phyloP scores from a whole-genome alignment of 2,329 filamentous ascomycete species.

The Xylaria sp. region DNA sequence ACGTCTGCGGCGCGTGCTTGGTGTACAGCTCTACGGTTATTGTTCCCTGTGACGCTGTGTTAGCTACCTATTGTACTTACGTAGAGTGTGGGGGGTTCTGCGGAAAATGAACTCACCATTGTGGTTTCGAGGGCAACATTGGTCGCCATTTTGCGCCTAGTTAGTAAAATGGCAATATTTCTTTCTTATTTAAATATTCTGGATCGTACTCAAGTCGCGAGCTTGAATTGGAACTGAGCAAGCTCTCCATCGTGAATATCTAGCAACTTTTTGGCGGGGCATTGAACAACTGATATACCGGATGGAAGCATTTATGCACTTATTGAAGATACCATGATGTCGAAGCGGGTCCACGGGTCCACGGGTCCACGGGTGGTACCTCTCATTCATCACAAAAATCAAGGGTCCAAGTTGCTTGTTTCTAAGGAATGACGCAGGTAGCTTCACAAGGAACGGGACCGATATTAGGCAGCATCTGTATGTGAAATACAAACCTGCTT shows the following conservation, averaged over 20 bases:
- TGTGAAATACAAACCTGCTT: not conserved
- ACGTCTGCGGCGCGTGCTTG: conserved; percentile 85
- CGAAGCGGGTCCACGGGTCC: no score
- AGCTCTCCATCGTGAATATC: not conserved
- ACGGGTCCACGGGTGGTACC: no score
- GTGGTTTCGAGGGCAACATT: conserved; percentile 83
- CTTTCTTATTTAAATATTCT: not conserved
- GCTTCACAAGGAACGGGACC: no score
- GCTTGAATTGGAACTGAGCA: conserved; percentile 11
- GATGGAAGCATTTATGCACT: not conserved
- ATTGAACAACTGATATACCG: no score
- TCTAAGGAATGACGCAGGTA: no score
- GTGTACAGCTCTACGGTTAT: conserved; percentile 91
- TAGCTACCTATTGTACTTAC: not conserved
- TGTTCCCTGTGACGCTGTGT: conserved; percentile 64
- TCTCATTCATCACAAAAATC: no score
- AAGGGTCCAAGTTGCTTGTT: no score
- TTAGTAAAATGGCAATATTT: not conserved
- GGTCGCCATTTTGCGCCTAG: conserved; percentile 66
- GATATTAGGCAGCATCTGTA: no score
- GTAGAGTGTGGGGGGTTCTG: conserved; percentile 4
- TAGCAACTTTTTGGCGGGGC: conserved; percentile 28
- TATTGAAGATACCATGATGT: not conserved
- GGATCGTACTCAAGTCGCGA: conserved; percentile 1
- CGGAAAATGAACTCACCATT: conserved; percentile 64